Conservation (phyloP, 1,139 yeast species). For the Candida mesenterica region DNA sequence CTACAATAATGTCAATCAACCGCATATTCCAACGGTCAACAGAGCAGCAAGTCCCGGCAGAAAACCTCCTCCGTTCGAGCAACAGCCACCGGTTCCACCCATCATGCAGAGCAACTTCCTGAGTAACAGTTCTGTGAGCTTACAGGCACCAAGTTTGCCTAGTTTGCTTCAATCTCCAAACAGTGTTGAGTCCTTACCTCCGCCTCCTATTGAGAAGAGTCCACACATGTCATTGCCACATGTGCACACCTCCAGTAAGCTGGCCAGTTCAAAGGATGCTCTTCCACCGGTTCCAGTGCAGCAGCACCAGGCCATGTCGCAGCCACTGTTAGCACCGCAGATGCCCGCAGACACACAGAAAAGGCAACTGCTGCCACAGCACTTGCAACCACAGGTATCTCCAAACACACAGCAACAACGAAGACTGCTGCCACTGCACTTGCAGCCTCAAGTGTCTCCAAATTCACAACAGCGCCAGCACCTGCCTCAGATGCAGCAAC, state of each 20-base stretch:
- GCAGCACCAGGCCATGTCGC: neutral
- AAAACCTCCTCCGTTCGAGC: constrained; percentile 1
- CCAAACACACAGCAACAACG: too few species aligned
- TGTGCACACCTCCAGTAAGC: too few species aligned
- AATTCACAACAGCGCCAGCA: neutral
- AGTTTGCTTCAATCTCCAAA: neutral
- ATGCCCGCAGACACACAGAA: too few species aligned
- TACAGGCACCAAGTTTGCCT: constrained; percentile 1
- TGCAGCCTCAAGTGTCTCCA: constrained; percentile 1
- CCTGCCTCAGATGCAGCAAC: constrained; percentile 2
- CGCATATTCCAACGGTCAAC: too few species aligned
- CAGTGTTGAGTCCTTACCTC: neutral
- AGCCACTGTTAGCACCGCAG: too few species aligned
- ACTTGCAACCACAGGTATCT: neutral
- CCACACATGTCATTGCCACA: neutral
- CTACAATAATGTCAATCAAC: too few species aligned
- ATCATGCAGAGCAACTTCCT: neutral
- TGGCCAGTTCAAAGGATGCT: too few species aligned
- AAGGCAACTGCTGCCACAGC: neutral
- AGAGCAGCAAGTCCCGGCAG: neutral
- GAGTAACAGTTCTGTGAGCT: constrained; percentile 2
- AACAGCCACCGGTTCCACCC: constrained; percentile 2
- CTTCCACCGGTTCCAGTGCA: neutral
- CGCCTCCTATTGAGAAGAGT: constrained; percentile 1
- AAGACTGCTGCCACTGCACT: neutral